phyloP scores from a whole-genome alignment of 2,329 filamentous ascomycete genomes.

The Domatiomyces catenatus region DNA sequence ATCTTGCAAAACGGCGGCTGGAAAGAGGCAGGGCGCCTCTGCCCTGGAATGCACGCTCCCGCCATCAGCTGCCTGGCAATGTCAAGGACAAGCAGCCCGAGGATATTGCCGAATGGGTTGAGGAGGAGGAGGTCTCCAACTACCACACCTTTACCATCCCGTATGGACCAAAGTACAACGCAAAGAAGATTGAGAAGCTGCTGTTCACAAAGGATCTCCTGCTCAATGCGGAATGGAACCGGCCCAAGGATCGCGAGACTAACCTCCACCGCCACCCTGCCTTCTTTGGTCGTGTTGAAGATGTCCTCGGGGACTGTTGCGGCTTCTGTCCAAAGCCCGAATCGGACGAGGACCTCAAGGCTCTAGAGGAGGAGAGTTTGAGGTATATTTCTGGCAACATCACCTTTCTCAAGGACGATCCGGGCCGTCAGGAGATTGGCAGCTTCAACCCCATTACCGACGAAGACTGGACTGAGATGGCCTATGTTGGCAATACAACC shows the following conservation, averaged over 20 bases:
- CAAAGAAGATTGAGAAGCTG: conserved; percentile 57
- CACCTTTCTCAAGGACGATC: conserved; percentile 63
- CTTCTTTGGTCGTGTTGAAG: conserved; percentile 62
- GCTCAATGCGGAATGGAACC: conserved; percentile 66
- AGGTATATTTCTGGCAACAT: conserved; percentile 61
- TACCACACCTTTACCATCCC: conserved; percentile 54
- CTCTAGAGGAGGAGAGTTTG: conserved; percentile 56
- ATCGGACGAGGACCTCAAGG: conserved; percentile 55
- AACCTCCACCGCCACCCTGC: conserved; percentile 71
- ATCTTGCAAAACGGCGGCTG: conserved; percentile 51
- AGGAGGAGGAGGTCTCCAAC: conserved; percentile 58
- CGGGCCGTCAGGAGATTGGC: conserved; percentile 58
- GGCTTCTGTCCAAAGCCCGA: conserved; percentile 56
- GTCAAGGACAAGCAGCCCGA: conserved; percentile 65
- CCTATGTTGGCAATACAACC: conserved; percentile 67
- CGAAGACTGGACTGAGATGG: conserved; percentile 82
- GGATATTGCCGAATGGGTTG: conserved; percentile 70
- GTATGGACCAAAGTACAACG: conserved; percentile 24
- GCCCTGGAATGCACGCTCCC: conserved; percentile 27
- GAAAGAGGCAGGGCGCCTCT: conserved; percentile 54
- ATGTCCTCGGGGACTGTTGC: conserved; percentile 69
- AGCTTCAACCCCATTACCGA: conserved; percentile 69
- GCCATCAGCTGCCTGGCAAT: conserved; percentile 43
- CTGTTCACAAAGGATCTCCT: conserved; percentile 69
- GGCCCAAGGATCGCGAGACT: conserved; percentile 56